These are phyloP conservation scores for Coemansia furcata DNA, from an alignment of 192 early-diverging fungal species.

Conservation along the genomic window DNA sequence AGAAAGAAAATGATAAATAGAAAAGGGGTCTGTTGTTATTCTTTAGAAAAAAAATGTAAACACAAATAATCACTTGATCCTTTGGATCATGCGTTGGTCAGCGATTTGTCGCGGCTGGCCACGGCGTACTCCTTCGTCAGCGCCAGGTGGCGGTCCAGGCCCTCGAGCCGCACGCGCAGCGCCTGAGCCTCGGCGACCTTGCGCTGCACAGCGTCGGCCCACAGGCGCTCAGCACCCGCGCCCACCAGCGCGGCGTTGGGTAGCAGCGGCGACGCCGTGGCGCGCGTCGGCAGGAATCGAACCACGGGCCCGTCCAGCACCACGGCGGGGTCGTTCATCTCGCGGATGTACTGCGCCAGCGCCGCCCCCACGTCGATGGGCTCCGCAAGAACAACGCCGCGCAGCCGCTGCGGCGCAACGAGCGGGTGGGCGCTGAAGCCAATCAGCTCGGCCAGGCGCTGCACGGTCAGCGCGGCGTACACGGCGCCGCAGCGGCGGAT, in stretches of 20 bases:
- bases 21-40: not conserved
- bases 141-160: constrained; percentile 40
- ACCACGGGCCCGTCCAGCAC: constrained; percentile 13
- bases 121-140: constrained; percentile 31
- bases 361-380: not conserved
- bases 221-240: constrained; percentile 19
- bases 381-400: not conserved
- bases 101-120: constrained; percentile 10
- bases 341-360: constrained; percentile 30
- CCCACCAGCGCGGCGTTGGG: not conserved
- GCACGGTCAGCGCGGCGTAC: constrained; percentile 25
- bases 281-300: constrained; percentile 5
- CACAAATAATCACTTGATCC: not conserved
- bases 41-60: not conserved
- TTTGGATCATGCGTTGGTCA: not conserved
- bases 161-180: constrained; percentile 14
- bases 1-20: not conserved
- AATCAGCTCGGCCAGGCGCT: constrained; percentile 19
- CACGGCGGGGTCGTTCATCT: constrained; percentile 25
- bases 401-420: not conserved
- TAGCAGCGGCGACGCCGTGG: constrained; percentile 13
- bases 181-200: constrained; percentile 16
- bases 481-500: constrained; percentile 14
- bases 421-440: constrained; percentile 30
- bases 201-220: constrained; percentile 10